A percentile compares a stretch with the other conserved stretches of the same genome.
Evolutionary conservation across 495 filamentous ascomycete species (phyloP).

Genomic region (Aspergillus sparsus): DNA sequence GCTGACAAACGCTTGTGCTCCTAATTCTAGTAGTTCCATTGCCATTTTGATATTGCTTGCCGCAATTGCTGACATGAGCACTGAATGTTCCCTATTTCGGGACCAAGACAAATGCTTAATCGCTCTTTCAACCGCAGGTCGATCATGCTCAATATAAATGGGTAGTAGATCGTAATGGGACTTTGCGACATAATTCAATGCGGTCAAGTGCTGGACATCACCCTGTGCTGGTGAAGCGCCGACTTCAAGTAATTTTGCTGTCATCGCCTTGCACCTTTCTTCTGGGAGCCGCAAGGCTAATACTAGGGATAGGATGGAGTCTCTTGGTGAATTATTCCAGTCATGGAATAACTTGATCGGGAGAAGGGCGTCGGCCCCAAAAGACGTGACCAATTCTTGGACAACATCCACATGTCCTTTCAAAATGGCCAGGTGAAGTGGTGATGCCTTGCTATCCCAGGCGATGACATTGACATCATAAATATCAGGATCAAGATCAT

Average conservation of each 20-base stretch:
- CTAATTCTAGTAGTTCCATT: slow-evolving; percentile 46
- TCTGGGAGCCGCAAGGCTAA: slow-evolving; percentile 56
- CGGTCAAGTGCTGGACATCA: slow-evolving; percentile 58
- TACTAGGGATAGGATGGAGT: slow-evolving; percentile 64
- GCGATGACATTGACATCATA: slow-evolving; percentile 73
- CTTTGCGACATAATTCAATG: slow-evolving; percentile 58
- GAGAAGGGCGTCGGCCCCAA: slow-evolving; percentile 70
- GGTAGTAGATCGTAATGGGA: slow-evolving; percentile 54
- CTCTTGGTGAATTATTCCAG: slow-evolving; percentile 44
- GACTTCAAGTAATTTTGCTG: slow-evolving; percentile 60
- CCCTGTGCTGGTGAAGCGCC: slow-evolving; percentile 75
- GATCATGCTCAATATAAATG: slow-evolving; percentile 59
- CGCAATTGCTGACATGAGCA: slow-evolving; percentile 49
- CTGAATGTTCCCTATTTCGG: slow-evolving; percentile 22
- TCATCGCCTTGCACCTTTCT: slow-evolving; percentile 62
- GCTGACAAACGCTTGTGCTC: slow-evolving; percentile 39
- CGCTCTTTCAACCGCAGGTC: slow-evolving; percentile 58
- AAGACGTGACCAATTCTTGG: slow-evolving; percentile 67
- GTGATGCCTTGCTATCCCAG: slow-evolving; percentile 72
- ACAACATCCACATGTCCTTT: slow-evolving; percentile 67
- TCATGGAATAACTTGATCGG: slow-evolving; percentile 63
- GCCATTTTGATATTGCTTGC: slow-evolving; percentile 35
- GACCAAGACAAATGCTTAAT: slow-evolving; percentile 57
- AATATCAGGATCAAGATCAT: slow-evolving; percentile 69
- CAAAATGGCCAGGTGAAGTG: slow-evolving; percentile 76